Conservation (phyloP, 495 filamentous ascomycete genomes). For the Amorphotheca resinae region DNA sequence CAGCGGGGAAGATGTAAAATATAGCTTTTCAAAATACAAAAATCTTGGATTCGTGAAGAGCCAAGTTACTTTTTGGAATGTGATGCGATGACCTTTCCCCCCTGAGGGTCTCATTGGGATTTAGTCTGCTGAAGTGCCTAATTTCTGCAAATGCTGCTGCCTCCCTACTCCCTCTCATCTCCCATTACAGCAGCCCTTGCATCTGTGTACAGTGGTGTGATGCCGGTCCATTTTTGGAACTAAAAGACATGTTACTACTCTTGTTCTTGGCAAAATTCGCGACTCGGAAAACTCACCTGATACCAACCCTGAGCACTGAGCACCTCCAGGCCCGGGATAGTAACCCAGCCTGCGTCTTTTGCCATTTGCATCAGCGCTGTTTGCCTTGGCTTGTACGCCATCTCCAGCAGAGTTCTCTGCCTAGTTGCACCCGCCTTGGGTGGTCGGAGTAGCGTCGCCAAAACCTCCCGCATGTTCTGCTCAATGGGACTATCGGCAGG, state of each 20-base stretch:
- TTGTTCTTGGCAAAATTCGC: neutral
- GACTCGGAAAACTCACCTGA: slow-evolving; percentile 31
- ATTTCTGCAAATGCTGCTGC: too few relatives aligned
- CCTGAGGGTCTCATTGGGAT: too few relatives aligned
- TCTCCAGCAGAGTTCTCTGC: slow-evolving; percentile 65
- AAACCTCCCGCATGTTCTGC: slow-evolving; percentile 48
- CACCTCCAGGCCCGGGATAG: slow-evolving; percentile 79
- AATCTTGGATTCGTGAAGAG: too few relatives aligned
- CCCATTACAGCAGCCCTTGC: slow-evolving; percentile 42
- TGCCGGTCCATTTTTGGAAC: slow-evolving; percentile 72
- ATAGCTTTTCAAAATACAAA: too few relatives aligned
- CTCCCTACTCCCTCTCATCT: slow-evolving; percentile 7
- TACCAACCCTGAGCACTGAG: slow-evolving; percentile 81
- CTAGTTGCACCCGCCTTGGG: slow-evolving; percentile 27
- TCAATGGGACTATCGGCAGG: slow-evolving; percentile 85
- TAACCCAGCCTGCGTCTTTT: slow-evolving; percentile 68
- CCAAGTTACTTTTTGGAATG: too few relatives aligned
- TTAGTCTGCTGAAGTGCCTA: too few relatives aligned
- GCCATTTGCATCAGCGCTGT: slow-evolving; percentile 84
- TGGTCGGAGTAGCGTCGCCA: slow-evolving; percentile 50
- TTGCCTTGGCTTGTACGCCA: slow-evolving; percentile 85
- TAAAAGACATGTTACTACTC: slow-evolving; percentile 14
- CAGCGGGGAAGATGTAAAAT: too few relatives aligned
- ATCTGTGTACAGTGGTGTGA: slow-evolving; percentile 53
- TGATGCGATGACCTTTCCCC: too few relatives aligned